phyloP scores from a whole-genome alignment of 257 asterid genomes.

The Solanum pennellii region DNA sequence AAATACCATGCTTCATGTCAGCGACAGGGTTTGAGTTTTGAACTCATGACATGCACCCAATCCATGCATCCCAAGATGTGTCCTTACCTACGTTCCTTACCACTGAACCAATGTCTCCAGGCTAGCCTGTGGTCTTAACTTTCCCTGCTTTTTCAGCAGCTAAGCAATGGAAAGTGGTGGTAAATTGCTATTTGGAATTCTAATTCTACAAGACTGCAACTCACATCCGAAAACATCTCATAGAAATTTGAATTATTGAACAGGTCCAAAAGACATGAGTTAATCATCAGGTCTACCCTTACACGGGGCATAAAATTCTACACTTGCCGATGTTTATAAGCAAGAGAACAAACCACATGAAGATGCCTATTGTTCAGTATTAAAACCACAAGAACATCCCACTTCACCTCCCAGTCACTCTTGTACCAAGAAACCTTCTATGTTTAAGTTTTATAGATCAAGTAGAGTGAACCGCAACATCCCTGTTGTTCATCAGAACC shows the following conservation, averaged over 20 bases:
- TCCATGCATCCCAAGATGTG: not conserved
- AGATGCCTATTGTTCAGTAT: not conserved
- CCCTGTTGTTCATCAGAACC: not conserved
- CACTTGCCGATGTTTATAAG: not conserved
- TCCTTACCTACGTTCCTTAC: not conserved
- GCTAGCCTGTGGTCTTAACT: not conserved
- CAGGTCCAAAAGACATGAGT: not conserved
- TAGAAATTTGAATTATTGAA: not conserved
- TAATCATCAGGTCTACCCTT: not conserved
- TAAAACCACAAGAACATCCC: not conserved
- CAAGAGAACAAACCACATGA: not conserved
- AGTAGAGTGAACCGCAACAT: not conserved
- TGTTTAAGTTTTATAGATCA: not conserved
- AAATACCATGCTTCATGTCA: not conserved
- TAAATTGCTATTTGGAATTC: not conserved
- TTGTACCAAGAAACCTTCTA: not conserved
- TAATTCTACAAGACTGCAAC: not conserved
- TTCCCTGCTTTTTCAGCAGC: not conserved
- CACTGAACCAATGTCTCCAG: not conserved
- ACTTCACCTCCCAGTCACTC: not conserved
- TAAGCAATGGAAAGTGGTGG: not conserved
- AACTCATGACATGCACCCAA: not conserved
- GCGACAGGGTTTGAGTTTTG: not conserved
- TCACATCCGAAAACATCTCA: not conserved
- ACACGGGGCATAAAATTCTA: not conserved